Conservation (phyloP, 805 yeast species). For the Wickerhamiella sergipiensis region DNA sequence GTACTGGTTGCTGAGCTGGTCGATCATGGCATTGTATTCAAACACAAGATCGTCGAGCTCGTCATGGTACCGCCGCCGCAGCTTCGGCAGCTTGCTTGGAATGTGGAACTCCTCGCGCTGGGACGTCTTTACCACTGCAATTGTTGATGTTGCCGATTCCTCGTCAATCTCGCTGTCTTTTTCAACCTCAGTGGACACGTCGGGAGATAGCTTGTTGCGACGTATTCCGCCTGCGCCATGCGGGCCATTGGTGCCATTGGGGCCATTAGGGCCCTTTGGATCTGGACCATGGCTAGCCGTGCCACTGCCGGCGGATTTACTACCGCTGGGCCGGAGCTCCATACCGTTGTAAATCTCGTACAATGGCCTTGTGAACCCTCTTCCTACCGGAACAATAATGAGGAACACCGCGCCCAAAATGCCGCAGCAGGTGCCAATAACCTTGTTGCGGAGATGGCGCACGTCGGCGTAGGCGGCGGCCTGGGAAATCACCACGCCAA, state of each 20-base stretch:
- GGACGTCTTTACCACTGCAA: not conserved
- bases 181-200: not conserved
- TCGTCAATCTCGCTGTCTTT: not conserved
- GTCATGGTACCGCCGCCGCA: slow-evolving; percentile 30
- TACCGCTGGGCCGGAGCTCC: slow-evolving; percentile 5
- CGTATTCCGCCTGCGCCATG: too few relatives aligned
- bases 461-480: slow-evolving; percentile 7
- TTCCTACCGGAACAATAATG: slow-evolving; percentile 10
- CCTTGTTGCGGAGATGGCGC: slow-evolving; percentile 5
- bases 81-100: slow-evolving; percentile 13
- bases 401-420: slow-evolving; percentile 11
- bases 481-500: slow-evolving; percentile 8
- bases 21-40: slow-evolving; percentile 84
- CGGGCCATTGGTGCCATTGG: not conserved
- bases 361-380: slow-evolving; percentile 12
- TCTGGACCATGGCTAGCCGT: too few relatives aligned
- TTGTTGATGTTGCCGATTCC: not conserved
- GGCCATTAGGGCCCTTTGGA: not conserved
- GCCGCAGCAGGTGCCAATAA: slow-evolving; percentile 13
- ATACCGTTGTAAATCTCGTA: slow-evolving; percentile 13
- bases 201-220: not conserved
- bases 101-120: slow-evolving; percentile 7
- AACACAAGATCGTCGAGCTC: slow-evolving; percentile 80
- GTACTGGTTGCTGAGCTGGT: slow-evolving; percentile 74
- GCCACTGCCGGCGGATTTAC: not conserved